Evolutionary conservation across 768 basidiomycete genomes (phyloP), one percentile per base, ranked within the genome.

Genomic region (Mycena vulgaris): DNA sequence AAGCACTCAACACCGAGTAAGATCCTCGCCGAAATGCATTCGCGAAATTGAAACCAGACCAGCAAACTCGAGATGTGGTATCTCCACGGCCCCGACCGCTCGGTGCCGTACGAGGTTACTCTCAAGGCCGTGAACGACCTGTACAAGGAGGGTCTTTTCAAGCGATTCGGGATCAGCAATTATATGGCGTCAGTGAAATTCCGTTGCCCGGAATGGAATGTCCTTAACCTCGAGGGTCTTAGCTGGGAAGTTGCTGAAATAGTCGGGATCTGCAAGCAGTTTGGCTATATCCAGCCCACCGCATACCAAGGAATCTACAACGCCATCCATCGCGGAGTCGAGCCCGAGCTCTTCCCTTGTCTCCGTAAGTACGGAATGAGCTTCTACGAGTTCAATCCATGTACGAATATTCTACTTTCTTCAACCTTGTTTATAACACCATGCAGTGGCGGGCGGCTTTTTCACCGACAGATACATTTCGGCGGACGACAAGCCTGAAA

Each of bases 221-320:
- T 23, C 23, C 19, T 60, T 42, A 52, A 30, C 19, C 2, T 14
- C 31, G 10, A n/a, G 21, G 47, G 66, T 76, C 3, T 1, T 1
- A 84, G 89, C 0, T 90, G 88, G 88, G 89, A 91, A 77, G 89
- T 90, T n/a, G 89, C 89, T 5, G 89, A 90, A 72, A 83, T 91
- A n/a, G 86, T 89, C 1, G 82, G 82, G 0, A 90, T 90, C 42
- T 89, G 89, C 78, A 87, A 81, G 60, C 81, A 80, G 3, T 86
- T 89, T 25, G 86, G 85, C 1, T 90, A 85, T 68, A 83, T 89
- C 7, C 80, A 83, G 69, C 89, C 89, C 7, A 86, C 84, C 25
- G 86, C 85, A 4, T 91, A 90, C 69, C 89, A 87, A 80, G 87
- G 79, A 19, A 81, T 83, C 8, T 83, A 85, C 68, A 85, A 84